Conservation (phyloP, 345 rosid genomes). For the Salix suchowensis region DNA sequence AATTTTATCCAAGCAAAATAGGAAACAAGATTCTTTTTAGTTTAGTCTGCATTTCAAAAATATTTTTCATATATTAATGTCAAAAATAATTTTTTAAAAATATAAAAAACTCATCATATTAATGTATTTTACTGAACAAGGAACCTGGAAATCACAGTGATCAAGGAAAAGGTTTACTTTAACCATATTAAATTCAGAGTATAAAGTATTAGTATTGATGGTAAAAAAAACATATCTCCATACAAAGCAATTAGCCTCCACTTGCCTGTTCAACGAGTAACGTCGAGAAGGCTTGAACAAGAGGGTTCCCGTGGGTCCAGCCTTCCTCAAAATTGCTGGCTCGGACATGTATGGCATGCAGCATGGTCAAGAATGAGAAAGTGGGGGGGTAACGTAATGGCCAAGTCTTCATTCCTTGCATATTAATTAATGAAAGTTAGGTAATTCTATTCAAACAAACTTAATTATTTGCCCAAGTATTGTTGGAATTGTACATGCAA, state of each 20-base stretch:
- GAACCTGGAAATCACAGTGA: neutral
- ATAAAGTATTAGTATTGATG: neutral
- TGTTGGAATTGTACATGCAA: too few relatives aligned
- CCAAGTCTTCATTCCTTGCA: too few relatives aligned
- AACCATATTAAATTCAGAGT: neutral
- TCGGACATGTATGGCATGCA: neutral
- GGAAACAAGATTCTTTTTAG: too few relatives aligned
- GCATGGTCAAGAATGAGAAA: neutral
- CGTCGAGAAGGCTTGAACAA: neutral
- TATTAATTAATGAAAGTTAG: too few relatives aligned
- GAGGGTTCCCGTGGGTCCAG: neutral
- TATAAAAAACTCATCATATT: too few relatives aligned
- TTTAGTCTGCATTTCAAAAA: too few relatives aligned
- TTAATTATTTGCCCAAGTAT: too few relatives aligned
- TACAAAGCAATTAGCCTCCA: neutral
- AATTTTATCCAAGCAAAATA: neutral
- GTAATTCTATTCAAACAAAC: too few relatives aligned
- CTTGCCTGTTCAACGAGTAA: fast-evolving
- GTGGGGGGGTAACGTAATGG: neutral
- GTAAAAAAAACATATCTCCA: neutral
- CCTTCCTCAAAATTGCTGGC: neutral
- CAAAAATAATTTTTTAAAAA: too few relatives aligned
- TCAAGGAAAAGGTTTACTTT: too few relatives aligned
- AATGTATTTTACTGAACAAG: too few relatives aligned
- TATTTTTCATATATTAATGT: too few relatives aligned